These are phyloP conservation scores for Populus davidiana DNA, from an alignment of 345 rosid genomes.

Conservation along the genomic window DNA sequence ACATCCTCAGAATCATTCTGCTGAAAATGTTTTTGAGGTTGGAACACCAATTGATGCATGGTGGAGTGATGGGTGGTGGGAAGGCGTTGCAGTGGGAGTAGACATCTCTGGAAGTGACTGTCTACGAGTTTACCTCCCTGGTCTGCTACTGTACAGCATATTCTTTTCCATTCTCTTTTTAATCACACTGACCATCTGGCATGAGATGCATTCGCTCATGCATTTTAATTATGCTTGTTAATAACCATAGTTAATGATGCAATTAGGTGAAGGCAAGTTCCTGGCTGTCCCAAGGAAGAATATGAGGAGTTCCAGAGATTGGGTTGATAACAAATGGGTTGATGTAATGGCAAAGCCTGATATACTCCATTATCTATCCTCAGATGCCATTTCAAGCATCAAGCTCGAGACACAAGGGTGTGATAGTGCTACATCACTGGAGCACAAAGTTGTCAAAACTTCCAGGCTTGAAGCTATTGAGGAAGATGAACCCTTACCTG, in stretches of 20 bases:
- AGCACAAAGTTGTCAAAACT: slow-evolving; percentile 18
- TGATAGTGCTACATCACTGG: background rate
- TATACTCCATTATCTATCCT: slow-evolving; percentile 37
- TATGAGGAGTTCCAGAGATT: slow-evolving; percentile 73
- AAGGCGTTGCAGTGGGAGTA: slow-evolving; percentile 64
- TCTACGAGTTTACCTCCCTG: slow-evolving; percentile 69
- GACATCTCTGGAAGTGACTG: slow-evolving; percentile 32
- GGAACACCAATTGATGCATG: slow-evolving; percentile 92
- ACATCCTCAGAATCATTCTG: slow-evolving; percentile 39
- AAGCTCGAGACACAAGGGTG: background rate
- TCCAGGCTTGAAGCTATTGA: slow-evolving; percentile 30
- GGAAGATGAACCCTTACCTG: slow-evolving; percentile 32
- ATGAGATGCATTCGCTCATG: background rate
- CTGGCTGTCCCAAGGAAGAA: slow-evolving; percentile 52
- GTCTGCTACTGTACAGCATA: slow-evolving; percentile 31
- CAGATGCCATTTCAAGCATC: slow-evolving; percentile 1
- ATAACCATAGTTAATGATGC: slow-evolving; percentile 16
- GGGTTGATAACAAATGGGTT: slow-evolving; percentile 75
- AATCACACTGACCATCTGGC: background rate
- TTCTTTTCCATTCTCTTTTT: background rate
- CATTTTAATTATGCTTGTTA: background rate
- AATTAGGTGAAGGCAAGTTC: slow-evolving; percentile 65
- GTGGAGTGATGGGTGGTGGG: slow-evolving; percentile 99
- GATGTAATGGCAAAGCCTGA: slow-evolving; percentile 59
- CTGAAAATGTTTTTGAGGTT: slow-evolving; percentile 31